Evolutionary conservation across 1,284 basidiomycete species (phyloP).

Genomic region (Rhodotorula sp.): DNA sequence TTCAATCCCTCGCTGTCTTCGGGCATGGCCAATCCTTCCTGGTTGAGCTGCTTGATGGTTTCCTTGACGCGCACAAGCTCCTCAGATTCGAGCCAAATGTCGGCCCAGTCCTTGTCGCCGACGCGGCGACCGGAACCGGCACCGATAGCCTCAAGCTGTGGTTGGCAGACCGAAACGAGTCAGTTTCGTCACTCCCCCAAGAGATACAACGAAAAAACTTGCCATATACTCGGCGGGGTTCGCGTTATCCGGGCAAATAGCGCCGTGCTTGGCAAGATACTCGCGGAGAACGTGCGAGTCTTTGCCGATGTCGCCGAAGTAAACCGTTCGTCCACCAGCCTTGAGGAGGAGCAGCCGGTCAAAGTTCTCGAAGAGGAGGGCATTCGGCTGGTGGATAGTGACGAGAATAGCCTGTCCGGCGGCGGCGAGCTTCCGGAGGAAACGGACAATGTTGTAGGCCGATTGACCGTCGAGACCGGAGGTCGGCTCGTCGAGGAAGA

Average conservation of each 20-base stretch:
- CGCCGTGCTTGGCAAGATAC: conserved; percentile 53
- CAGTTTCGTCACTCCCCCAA: neutral
- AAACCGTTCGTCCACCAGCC: conserved; percentile 42
- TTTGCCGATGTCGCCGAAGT: conserved; percentile 46
- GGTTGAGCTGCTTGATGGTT: conserved; percentile 54
- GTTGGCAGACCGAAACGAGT: neutral
- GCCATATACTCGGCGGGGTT: conserved; percentile 37
- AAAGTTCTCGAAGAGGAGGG: conserved; percentile 50
- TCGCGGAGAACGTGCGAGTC: conserved; percentile 56
- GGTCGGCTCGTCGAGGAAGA: conserved; percentile 73
- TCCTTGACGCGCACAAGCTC: conserved; percentile 48
- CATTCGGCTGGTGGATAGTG: conserved; percentile 67
- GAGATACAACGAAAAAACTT: too few relatives aligned
- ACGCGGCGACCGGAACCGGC: conserved; percentile 47
- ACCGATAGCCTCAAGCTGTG: conserved; percentile 49
- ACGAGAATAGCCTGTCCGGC: conserved; percentile 69
- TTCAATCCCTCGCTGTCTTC: conserved; percentile 44
- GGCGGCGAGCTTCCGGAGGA: conserved; percentile 75
- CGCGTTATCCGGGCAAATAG: conserved; percentile 32
- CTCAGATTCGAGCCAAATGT: conserved; percentile 48
- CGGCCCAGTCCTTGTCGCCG: conserved; percentile 49
- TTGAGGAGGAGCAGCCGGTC: conserved; percentile 43
- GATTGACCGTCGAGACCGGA: conserved; percentile 67
- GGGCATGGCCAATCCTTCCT: conserved; percentile 50
- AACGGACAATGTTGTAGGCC: conserved; percentile 78